Base-by-base conservation (phyloP, 148 eudicot species). In the Polygonum aviculare region DNA sequence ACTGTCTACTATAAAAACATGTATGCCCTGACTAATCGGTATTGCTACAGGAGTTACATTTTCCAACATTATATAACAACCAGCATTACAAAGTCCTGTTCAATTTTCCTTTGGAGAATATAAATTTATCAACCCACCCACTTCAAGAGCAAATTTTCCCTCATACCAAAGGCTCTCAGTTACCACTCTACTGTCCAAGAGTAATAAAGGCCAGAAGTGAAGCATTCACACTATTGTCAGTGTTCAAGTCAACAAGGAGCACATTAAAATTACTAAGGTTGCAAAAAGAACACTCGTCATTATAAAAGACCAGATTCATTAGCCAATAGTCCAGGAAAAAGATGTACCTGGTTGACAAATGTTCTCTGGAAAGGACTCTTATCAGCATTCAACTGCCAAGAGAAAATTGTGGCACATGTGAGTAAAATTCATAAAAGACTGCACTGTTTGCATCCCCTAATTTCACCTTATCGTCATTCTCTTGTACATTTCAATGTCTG, bases 301-400 rank as follows among this genome's bases (percentile, higher is more conserved):
- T 38, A 31, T 14, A 33, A 33, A 54, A 51, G 33, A 38, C 69
- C 77, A 75, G 69, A 40, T 76, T 50, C 73, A 38, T 5, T 0
- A 40, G 7, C 2, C 73, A 78, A 62, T 36, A 67, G 78, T 44
- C 38, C 39, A 33, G 22, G 70, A 51, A 22, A 51, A 22, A 65
- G 60, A 74, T 21, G 74, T 90, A 95, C 99, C 99, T 95, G 99
- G 75, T 93, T 91, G 73, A 91, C 99, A 83, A 95, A 95, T 74
- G 97, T 93, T 73, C 97, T 84, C 79, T 93, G 99, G 77, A 95
- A 93, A 77, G 99, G 99, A 79, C 99, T 95, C 83, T 90, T 95
- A 52, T 93, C 99, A 79, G 85, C 90, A 86, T 95, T 95, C 81
- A 95, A 89, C 99, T 95, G 96, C 90, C 82, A 78, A 74, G 57